Base-by-base conservation (phyloP, 129 eudicot species). In the Pittosporum tobira region DNA sequence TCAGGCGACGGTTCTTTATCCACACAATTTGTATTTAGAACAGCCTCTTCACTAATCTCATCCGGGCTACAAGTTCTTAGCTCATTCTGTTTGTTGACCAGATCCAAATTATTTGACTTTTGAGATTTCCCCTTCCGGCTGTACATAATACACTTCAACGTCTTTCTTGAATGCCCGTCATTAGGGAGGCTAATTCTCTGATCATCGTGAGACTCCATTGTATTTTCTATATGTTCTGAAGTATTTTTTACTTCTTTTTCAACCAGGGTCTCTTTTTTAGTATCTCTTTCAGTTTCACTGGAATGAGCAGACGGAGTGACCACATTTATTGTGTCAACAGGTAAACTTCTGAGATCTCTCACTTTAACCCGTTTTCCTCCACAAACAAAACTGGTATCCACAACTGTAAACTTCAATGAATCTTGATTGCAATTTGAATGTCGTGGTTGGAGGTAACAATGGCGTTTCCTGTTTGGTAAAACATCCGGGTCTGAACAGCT, bases 321-420 rank as follows among this genome's bases (percentile, higher is more conserved):
- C 15, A 56, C 30, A 48, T 53, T 55, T 24, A 46, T 45, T 28
- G 61, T 30, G 26, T 70, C 69, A 65, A 24, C 40, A 43, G 73
- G 67, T 50, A 68, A 60, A 61, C 56, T 69, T 48, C 49, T 59
- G 10, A 75, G 46, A 28, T 75, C 79, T 31, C 37, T 64, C 25
- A 75, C 68, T 45, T 61, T 72, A 40, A 46, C 69, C 54, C 65
- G 13, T 51, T 51, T 55, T 25, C 25, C 31, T 8, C 40, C 63
- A 51, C 4, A 18, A 40, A 5, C 57, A 18, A 71, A 60, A 65
- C 79, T 75, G 23, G 82, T 80, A 56, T 80, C 81, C 60, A 67
- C 78, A 56, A 64, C 21, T 14, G 78, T 67, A 57, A 62, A 79
- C 57, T 62, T 71, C 63, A 64, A 11, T 8, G 15, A 3, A 38